These are phyloP conservation scores for Penicillium soppii DNA, from an alignment of 495 filamentous ascomycete species.

Conservation along the genomic window DNA sequence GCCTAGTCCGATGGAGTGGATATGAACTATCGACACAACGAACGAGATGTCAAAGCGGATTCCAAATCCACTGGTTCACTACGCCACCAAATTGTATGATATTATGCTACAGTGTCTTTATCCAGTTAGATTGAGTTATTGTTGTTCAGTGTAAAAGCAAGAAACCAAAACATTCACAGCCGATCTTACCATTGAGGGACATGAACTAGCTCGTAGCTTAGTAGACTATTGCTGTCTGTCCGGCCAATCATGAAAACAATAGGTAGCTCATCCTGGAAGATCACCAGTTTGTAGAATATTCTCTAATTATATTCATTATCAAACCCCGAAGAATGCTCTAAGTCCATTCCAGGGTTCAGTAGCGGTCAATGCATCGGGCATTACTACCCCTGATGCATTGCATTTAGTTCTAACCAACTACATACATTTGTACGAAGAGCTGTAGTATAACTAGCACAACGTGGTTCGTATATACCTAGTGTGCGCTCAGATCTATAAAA, in stretches of 20 bases:
- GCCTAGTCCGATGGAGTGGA: conserved; percentile 16
- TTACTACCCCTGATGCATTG: not conserved
- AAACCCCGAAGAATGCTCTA: not conserved
- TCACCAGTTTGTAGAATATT: not conserved
- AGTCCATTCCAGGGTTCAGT: not conserved
- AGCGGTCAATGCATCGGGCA: not conserved
- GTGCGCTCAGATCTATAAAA: not conserved
- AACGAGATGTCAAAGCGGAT: not conserved
- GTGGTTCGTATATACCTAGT: not conserved
- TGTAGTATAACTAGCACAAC: too few relatives aligned
- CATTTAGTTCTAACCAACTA: not conserved
- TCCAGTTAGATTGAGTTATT: not conserved
- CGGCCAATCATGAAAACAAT: not conserved
- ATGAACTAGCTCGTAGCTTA: not conserved
- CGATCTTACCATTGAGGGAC: not conserved
- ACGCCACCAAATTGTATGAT: not conserved
- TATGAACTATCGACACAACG: conserved; percentile 5
- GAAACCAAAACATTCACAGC: not conserved
- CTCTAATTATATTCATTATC: not conserved
- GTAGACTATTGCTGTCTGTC: not conserved
- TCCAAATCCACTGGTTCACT: not conserved
- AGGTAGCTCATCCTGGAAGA: not conserved
- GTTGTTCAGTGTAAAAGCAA: not conserved
- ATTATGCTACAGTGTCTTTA: not conserved
- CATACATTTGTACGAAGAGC: too few relatives aligned